Percentiles rank a stretch among this genome's conserved stretches.
phyloP scores from a whole-genome alignment of 257 asterid genomes.

The Lavandula angustifolia region DNA sequence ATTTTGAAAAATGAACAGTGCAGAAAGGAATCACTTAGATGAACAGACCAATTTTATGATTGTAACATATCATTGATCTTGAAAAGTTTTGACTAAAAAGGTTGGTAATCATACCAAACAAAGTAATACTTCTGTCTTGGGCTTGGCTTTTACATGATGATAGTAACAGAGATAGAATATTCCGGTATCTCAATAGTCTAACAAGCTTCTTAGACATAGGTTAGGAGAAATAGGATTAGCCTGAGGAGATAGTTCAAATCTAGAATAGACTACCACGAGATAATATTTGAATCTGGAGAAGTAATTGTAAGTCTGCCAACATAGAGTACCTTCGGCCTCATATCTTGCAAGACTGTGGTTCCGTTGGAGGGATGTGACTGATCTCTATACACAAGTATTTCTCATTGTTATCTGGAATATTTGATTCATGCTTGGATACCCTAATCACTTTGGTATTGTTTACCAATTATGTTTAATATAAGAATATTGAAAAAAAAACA shows the following conservation, averaged over 20 bases:
- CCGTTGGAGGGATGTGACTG: slow-evolving; percentile 13
- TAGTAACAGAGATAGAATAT: slow-evolving; percentile 1
- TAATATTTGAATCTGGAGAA: slow-evolving; percentile 6
- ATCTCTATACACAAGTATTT: neutral
- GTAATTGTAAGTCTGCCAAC: slow-evolving; percentile 5
- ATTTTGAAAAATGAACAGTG: too few relatives aligned
- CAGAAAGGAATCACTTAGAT: too few relatives aligned
- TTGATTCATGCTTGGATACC: slow-evolving; percentile 58
- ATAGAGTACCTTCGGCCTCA: too few relatives aligned
- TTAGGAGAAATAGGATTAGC: neutral
- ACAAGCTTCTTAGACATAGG: neutral
- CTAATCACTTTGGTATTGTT: slow-evolving; percentile 26
- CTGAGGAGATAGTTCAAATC: neutral
- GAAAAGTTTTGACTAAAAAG: neutral
- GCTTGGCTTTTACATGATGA: neutral
- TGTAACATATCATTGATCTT: neutral
- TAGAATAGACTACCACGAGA: neutral
- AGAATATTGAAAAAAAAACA: neutral
- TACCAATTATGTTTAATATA: neutral
- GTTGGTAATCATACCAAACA: neutral
- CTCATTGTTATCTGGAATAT: slow-evolving; percentile 1
- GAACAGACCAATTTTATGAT: too few relatives aligned
- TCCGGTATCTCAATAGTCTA: neutral
- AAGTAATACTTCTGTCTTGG: neutral
- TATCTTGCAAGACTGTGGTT: neutral